A percentile compares a stretch with the other conserved stretches of the same genome.
Conservation (phyloP, 495 filamentous ascomycete species). For the Amorphotheca resinae region DNA sequence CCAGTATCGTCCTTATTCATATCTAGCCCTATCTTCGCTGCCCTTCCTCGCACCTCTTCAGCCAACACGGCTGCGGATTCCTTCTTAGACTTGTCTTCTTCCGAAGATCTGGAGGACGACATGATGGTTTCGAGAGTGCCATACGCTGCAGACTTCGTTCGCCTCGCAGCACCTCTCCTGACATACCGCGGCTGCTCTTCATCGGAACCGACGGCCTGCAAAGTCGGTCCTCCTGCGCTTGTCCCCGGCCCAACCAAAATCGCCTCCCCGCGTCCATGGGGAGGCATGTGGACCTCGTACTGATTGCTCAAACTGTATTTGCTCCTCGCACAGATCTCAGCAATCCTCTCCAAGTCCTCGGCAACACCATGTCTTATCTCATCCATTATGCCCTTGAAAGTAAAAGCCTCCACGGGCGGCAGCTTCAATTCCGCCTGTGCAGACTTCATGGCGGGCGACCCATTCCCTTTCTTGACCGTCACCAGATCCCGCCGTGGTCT, state of each 20-base stretch:
- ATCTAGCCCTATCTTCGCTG: slow-evolving; percentile 21
- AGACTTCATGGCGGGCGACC: slow-evolving; percentile 10
- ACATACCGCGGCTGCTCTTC: slow-evolving; percentile 27
- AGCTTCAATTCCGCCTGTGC: slow-evolving; percentile 24
- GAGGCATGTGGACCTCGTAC: slow-evolving; percentile 45
- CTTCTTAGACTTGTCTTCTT: slow-evolving; percentile 40
- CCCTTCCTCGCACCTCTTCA: slow-evolving; percentile 35
- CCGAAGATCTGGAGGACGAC: slow-evolving; percentile 41
- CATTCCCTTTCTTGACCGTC: slow-evolving; percentile 18
- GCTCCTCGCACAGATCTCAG: slow-evolving; percentile 43
- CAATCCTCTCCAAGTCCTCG: slow-evolving; percentile 41
- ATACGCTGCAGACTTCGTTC: slow-evolving; percentile 33
- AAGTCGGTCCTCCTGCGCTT: slow-evolving; percentile 26
- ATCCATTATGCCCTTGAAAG: slow-evolving; percentile 44
- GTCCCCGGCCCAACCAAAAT: slow-evolving; percentile 20
- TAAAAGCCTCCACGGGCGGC: slow-evolving; percentile 43
- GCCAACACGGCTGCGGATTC: slow-evolving; percentile 34
- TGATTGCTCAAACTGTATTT: slow-evolving; percentile 44
- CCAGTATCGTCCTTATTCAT: slow-evolving; percentile 10
- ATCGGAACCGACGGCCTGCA: slow-evolving; percentile 36
- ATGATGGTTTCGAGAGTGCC: slow-evolving; percentile 45
- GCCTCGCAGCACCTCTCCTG: slow-evolving; percentile 21
- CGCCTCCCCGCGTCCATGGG: slow-evolving; percentile 35
- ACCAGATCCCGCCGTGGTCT: slow-evolving; percentile 17
- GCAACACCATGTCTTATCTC: slow-evolving; percentile 27